Conservation (phyloP, 1,284 basidiomycete genomes). For the Lentinula novae-zelandiae region DNA sequence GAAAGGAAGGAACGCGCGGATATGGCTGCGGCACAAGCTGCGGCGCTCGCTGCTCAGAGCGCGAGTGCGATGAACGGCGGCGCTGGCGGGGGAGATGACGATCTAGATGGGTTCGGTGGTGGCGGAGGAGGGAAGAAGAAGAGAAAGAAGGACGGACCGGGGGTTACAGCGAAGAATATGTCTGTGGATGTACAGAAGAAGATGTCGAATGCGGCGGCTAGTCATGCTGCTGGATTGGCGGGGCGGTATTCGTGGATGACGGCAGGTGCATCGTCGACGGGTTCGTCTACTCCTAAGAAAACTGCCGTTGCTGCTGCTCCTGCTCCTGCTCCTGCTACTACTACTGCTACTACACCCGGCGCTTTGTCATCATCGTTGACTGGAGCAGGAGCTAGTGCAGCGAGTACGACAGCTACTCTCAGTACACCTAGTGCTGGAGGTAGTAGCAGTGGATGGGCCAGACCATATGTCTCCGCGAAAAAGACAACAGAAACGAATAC, state of each 20-base stretch:
- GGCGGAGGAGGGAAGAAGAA: constrained; percentile 72
- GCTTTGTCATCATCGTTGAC: constrained; percentile 28
- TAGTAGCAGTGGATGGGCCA: constrained; percentile 49
- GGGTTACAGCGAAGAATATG: constrained; percentile 82
- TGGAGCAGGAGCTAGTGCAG: constrained; percentile 8
- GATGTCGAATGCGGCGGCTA: constrained; percentile 85
- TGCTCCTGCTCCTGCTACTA: constrained; percentile 19
- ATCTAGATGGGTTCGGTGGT: constrained; percentile 39
- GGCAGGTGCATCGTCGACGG: constrained; percentile 43
- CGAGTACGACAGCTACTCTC: constrained; percentile 20
- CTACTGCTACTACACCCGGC: constrained; percentile 6
- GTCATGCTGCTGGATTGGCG: constrained; percentile 76
- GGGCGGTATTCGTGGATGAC: constrained; percentile 87
- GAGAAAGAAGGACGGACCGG: constrained; percentile 79
- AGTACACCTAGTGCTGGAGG: constrained; percentile 22
- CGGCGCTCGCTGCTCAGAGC: constrained; percentile 55
- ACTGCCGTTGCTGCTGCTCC: constrained; percentile 18
- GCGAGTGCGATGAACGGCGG: constrained; percentile 27
- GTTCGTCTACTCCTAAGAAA: constrained; percentile 35
- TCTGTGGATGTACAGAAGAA: constrained; percentile 85
- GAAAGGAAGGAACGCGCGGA: constrained; percentile 74
- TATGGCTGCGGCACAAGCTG: constrained; percentile 61
- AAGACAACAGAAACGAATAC: constrained; percentile 26
- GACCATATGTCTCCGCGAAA: constrained; percentile 61
- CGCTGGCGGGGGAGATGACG: constrained; percentile 23